phyloP scores from a whole-genome alignment of 192 early-diverging fungal species.

The Cetraspora pellucida region DNA sequence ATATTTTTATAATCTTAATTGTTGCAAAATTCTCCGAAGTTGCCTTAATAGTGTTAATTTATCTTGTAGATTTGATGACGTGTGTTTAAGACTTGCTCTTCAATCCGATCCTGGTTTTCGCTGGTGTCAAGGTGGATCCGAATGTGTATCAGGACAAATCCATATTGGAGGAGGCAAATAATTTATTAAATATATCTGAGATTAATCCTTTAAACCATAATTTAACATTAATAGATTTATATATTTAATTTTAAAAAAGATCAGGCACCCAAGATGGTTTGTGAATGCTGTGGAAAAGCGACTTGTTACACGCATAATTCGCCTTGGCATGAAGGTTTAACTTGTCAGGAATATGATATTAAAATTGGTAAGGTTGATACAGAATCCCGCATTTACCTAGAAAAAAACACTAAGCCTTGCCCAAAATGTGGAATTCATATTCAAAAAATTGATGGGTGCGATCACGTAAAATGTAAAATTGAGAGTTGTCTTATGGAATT shows the following conservation, averaged over 20 bases:
- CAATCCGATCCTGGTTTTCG: no score
- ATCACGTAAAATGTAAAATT: slow-evolving; percentile 31
- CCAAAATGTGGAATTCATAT: slow-evolving; percentile 28
- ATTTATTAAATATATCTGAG: no score
- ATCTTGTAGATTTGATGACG: no score
- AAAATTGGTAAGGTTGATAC: background rate
- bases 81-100: no score
- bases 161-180: no score
- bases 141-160: no score
- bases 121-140: no score
- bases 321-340: slow-evolving; percentile 3
- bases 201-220: no score
- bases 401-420: slow-evolving; percentile 15
- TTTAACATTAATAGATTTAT: no score
- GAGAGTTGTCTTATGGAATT: slow-evolving; percentile 21
- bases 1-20: no score
- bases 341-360: slow-evolving; percentile 8
- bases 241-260: background rate
- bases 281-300: background rate
- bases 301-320: slow-evolving; percentile 22
- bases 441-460: slow-evolving; percentile 26
- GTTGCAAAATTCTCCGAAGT: no score
- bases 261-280: slow-evolving; percentile 26
- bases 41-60: no score
- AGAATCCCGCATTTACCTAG: background rate